Conservation (phyloP, 805 yeast species). For the Groenewaldozyma salmanticensis region DNA sequence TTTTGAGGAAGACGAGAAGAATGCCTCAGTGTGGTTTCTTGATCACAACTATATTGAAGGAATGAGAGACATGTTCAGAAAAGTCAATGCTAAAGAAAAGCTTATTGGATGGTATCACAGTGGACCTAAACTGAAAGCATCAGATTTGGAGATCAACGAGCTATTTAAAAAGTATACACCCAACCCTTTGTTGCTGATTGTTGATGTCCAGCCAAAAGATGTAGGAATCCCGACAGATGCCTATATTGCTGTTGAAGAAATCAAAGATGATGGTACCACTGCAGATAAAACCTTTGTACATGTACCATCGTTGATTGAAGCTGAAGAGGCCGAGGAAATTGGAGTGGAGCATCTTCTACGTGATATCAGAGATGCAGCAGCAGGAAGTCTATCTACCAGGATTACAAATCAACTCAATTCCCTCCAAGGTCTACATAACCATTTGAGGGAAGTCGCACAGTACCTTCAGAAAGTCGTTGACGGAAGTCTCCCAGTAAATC, state of each 20-base stretch:
- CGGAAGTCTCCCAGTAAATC: slow-evolving; percentile 76
- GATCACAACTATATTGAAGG: slow-evolving; percentile 94
- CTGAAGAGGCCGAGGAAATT: slow-evolving; percentile 98
- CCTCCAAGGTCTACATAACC: slow-evolving; percentile 72
- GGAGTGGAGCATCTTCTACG: slow-evolving; percentile 95
- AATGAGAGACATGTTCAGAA: slow-evolving; percentile 96
- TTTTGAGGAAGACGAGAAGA: slow-evolving; percentile 91
- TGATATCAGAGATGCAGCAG: slow-evolving; percentile 93
- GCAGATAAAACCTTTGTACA: slow-evolving; percentile 90
- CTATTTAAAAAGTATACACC: slow-evolving; percentile 73
- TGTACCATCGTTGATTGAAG: slow-evolving; percentile 84
- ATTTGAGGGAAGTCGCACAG: slow-evolving; percentile 63
- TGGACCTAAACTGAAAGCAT: slow-evolving; percentile 83
- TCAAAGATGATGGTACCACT: slow-evolving; percentile 89
- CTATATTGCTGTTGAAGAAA: slow-evolving; percentile 86
- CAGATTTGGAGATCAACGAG: slow-evolving; percentile 88
- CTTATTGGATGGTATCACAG: slow-evolving; percentile 99
- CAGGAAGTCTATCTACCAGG: slow-evolving; percentile 79
- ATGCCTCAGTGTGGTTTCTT: slow-evolving; percentile 88
- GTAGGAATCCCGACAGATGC: slow-evolving; percentile 96
- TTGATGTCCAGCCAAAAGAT: slow-evolving; percentile 75
- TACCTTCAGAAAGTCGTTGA: slow-evolving; percentile 68
- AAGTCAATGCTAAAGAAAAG: slow-evolving; percentile 93
- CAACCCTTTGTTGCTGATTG: slow-evolving; percentile 77
- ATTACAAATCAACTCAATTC: slow-evolving; percentile 86